Conservation (phyloP, 2,329 filamentous ascomycete genomes). For the Colletotrichum viniferum region DNA sequence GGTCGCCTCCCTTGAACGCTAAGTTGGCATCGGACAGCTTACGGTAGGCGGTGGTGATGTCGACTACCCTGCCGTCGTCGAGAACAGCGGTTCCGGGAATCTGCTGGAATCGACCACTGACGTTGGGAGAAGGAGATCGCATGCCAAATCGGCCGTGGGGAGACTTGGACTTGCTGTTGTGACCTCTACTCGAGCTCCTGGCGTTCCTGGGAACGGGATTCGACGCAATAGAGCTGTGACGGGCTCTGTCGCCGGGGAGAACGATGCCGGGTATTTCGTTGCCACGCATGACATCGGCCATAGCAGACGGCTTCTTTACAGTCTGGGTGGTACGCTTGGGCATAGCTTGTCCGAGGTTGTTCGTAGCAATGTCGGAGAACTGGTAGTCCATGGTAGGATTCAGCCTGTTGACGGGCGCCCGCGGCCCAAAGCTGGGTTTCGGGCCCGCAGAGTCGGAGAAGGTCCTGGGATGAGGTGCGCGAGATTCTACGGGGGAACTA, state of each 20-base stretch:
- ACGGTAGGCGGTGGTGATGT: conserved; percentile 73
- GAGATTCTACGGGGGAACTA: conserved; percentile 49
- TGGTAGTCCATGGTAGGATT: conserved; percentile 57
- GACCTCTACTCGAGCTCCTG: conserved; percentile 27
- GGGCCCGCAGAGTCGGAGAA: conserved; percentile 54
- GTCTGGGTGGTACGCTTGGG: conserved; percentile 58
- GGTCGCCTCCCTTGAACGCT: conserved; percentile 63
- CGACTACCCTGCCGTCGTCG: conserved; percentile 65
- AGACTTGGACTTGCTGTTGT: conserved; percentile 57
- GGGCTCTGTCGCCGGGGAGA: conserved; percentile 50
- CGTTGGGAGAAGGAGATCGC: conserved; percentile 21
- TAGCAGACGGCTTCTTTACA: conserved; percentile 40
- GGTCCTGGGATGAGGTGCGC: conserved; percentile 50
- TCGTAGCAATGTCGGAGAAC: conserved; percentile 63
- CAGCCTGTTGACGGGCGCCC: conserved; percentile 26
- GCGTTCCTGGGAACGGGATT: conserved; percentile 26
- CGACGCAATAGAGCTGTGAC: conserved; percentile 42
- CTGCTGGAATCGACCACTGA: conserved; percentile 19
- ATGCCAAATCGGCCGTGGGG: conserved; percentile 50
- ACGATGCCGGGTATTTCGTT: conserved; percentile 54
- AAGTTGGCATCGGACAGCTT: conserved; percentile 75
- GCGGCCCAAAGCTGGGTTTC: conserved; percentile 52
- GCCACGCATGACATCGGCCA: conserved; percentile 60
- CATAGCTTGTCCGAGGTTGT: conserved; percentile 50
- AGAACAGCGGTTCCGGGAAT: conserved; percentile 47